Percentiles rank a stretch among this genome's conserved stretches.
Conservation (phyloP, 2,329 filamentous ascomycete genomes). For the Hymenoscyphus occultus region DNA sequence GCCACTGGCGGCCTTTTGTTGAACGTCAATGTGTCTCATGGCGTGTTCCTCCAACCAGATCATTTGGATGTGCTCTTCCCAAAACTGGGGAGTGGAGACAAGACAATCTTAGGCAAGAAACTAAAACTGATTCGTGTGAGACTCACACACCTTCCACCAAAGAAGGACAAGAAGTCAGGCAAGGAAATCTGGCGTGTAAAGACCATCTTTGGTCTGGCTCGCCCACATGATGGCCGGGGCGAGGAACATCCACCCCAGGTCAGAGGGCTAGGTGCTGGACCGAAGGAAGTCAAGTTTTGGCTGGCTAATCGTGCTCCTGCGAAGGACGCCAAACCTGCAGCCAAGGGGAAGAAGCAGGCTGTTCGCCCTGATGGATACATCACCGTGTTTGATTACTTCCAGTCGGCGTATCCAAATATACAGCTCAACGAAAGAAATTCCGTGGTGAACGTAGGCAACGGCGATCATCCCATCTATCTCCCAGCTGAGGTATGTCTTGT, state of each 20-base stretch:
- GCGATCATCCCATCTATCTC: conserved; percentile 57
- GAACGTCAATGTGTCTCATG: conserved; percentile 61
- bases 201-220: conserved; percentile 47
- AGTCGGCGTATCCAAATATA: conserved; percentile 49
- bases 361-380: conserved; percentile 42
- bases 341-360: conserved; percentile 30
- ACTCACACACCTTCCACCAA: conserved; percentile 39
- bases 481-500: conserved; percentile 66
- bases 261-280: conserved; percentile 42
- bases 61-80: conserved; percentile 40
- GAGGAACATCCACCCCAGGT: conserved; percentile 39
- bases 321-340: conserved; percentile 26
- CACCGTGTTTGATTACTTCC: conserved; percentile 56
- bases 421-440: conserved; percentile 45
- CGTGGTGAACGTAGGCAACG: conserved; percentile 64
- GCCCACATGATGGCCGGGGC: conserved; percentile 37
- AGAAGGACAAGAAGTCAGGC: conserved; percentile 37
- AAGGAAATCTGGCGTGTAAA: conserved; percentile 40
- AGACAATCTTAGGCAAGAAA: conserved; percentile 22
- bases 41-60: conserved; percentile 53
- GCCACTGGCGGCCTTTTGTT: conserved; percentile 56
- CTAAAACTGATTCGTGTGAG: conserved; percentile 42
- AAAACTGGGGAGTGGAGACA: conserved; percentile 32
- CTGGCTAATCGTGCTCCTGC: conserved; percentile 37
- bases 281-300: conserved; percentile 55